Evolutionary conservation across 2,329 filamentous ascomycete genomes (phyloP).

Genomic region (Scytalidium lignicola): DNA sequence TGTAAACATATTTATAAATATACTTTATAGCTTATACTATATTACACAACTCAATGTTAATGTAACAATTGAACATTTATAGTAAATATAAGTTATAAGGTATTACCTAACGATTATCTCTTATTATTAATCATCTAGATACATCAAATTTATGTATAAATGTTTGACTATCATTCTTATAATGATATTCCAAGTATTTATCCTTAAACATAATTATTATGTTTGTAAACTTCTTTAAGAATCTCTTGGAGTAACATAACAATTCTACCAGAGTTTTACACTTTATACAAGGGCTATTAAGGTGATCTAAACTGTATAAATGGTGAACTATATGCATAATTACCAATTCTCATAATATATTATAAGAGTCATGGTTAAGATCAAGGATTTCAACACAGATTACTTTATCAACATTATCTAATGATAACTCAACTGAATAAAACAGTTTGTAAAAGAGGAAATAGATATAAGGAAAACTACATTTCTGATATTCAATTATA

Average conservation of each 20-base stretch:
- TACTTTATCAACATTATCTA: not conserved
- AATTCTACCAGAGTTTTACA: not conserved
- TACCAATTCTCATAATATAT: not conserved
- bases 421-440: not conserved
- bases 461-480: conserved; percentile 3
- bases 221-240: not conserved
- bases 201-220: not conserved
- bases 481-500: conserved; percentile 8
- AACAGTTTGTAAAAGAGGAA: not conserved
- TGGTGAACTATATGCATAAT: not conserved
- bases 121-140: not conserved
- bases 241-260: not conserved
- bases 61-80: conserved; percentile 3
- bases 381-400: conserved; percentile 2
- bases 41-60: conserved; percentile 9
- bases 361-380: not conserved
- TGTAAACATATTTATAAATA: conserved; percentile 14
- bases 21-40: conserved; percentile 8
- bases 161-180: not conserved
- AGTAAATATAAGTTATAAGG: conserved; percentile 8
- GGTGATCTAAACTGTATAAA: not conserved
- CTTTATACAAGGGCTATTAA: not conserved
- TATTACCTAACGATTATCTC: conserved; percentile 7
- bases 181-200: not conserved
- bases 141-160: not conserved